Conservation (phyloP, 352 stramenopile species). For the Pythium rishiriense region DNA sequence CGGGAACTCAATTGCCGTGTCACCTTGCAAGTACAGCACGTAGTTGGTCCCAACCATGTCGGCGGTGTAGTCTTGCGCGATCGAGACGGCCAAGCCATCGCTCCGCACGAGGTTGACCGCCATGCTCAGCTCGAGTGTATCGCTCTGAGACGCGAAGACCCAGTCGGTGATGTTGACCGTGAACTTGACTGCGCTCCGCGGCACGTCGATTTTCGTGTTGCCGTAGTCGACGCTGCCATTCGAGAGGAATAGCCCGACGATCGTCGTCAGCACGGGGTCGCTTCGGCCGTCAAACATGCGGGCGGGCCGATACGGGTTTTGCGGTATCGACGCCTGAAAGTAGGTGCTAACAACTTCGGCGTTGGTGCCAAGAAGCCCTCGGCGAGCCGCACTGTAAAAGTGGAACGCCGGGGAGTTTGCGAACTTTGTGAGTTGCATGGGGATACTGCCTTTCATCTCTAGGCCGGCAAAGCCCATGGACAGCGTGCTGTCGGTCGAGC, state of each 20-base stretch:
- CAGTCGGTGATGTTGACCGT: neutral
- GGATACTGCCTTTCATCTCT: neutral
- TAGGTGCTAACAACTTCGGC: neutral
- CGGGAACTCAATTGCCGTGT: conserved; percentile 3
- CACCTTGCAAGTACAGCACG: neutral
- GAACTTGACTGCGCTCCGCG: conserved; percentile 1
- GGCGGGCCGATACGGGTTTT: neutral
- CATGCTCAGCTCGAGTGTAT: conserved; percentile 7
- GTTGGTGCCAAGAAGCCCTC: neutral
- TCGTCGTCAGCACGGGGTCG: neutral
- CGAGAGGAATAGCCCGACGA: neutral
- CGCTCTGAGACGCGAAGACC: neutral
- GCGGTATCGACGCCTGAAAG: conserved; percentile 4
- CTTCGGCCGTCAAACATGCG: neutral
- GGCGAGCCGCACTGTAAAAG: neutral
- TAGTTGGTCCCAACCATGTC: neutral
- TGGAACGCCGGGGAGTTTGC: conserved; percentile 1
- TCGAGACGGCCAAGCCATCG: neutral
- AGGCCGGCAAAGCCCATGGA: conserved; percentile 8
- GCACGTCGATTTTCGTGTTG: neutral
- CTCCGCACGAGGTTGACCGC: neutral
- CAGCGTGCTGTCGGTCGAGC: neutral
- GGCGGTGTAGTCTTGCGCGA: neutral
- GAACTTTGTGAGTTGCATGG: neutral
- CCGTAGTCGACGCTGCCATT: neutral